These are phyloP conservation scores for Pseudogymnoascus sp. DNA, from an alignment of 2,329 filamentous ascomycete genomes.

Conservation along the genomic window DNA sequence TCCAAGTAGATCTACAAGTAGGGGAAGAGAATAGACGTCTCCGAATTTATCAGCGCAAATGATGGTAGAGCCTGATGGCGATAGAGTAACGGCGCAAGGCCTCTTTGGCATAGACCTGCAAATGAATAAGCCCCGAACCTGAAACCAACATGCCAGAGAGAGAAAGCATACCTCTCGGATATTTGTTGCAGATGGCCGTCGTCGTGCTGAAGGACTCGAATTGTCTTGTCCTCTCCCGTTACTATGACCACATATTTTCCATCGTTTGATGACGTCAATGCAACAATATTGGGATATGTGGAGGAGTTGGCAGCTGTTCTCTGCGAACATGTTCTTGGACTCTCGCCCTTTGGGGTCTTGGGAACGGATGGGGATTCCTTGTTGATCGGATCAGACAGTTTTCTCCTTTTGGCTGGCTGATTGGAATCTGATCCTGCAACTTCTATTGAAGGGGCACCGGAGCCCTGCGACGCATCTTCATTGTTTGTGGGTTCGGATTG, in stretches of 20 bases:
- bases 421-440: neutral
- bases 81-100: constrained; percentile 66
- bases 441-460: constrained; percentile 12
- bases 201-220: constrained; percentile 71
- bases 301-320: constrained; percentile 25
- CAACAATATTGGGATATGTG: constrained; percentile 58
- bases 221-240: constrained; percentile 83
- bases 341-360: neutral
- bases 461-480: constrained; percentile 10
- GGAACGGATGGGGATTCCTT: neutral
- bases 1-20: constrained; percentile 38
- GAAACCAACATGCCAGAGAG: constrained; percentile 10
- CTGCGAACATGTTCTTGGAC: constrained; percentile 16
- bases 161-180: constrained; percentile 9
- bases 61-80: constrained; percentile 62
- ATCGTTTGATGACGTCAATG: constrained; percentile 55
- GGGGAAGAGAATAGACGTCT: constrained; percentile 82
- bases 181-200: constrained; percentile 55
- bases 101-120: constrained; percentile 78
- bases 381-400: constrained; percentile 18
- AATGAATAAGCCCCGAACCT: constrained; percentile 22
- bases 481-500: constrained; percentile 10
- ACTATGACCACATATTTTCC: constrained; percentile 65
- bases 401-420: constrained; percentile 26
- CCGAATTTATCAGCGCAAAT: constrained; percentile 91